Conservation (phyloP, 805 yeast genomes). For the Yarrowia yakushimensis region DNA sequence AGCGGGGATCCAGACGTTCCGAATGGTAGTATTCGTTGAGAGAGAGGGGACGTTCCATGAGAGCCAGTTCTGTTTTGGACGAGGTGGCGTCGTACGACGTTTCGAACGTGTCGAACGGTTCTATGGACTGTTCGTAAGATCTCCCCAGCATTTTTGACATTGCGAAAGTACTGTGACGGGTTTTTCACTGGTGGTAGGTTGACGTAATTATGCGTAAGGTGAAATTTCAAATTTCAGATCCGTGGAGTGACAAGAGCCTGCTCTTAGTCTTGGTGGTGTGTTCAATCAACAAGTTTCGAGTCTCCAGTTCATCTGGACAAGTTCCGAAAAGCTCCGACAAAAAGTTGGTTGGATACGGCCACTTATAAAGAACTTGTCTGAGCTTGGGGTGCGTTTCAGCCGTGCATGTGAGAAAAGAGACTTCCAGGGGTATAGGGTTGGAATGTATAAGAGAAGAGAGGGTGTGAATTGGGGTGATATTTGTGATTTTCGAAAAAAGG, state of each 20-base stretch:
- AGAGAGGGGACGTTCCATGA: background rate
- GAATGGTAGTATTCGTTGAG: constrained; percentile 7
- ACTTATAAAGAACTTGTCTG: no score
- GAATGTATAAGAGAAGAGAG: background rate
- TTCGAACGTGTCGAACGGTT: background rate
- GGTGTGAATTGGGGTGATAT: background rate
- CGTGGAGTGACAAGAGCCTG: no score
- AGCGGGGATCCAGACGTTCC: background rate
- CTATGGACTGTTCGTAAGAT: background rate
- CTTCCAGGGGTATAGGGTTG: constrained; percentile 17
- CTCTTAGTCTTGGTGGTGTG: no score
- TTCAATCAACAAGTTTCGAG: no score
- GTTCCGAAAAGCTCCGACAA: no score
- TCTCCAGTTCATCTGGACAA: no score
- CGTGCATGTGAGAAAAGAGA: background rate
- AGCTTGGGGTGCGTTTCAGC: background rate
- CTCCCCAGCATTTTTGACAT: background rate
- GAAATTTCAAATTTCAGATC: no score
- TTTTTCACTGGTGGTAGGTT: no score
- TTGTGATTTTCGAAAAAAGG: no score
- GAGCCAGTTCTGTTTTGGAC: background rate
- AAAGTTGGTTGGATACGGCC: no score
- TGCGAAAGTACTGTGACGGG: background rate
- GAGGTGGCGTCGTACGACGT: background rate
- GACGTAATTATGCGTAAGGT: no score